phyloP scores from a whole-genome alignment of 169 alveolate genomes.

The Cryptosporidium felis region DNA sequence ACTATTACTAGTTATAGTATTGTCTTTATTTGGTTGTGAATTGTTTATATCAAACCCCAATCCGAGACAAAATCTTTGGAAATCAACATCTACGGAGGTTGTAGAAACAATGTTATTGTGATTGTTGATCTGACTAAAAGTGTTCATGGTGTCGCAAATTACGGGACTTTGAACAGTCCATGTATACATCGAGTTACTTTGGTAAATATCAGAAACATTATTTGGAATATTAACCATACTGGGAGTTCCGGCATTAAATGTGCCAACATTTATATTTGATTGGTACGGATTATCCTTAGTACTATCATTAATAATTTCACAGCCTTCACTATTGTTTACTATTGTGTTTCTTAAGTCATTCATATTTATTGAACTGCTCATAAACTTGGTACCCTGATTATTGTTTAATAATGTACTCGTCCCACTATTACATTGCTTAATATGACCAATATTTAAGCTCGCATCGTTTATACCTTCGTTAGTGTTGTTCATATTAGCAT shows the following conservation, averaged over 20 bases:
- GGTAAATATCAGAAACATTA: slow-evolving; percentile 47
- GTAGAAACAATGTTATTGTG: neutral
- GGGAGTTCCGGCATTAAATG: neutral
- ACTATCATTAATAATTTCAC: slow-evolving; percentile 12
- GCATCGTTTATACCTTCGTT: neutral
- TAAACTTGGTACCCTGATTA: neutral
- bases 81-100: slow-evolving; percentile 62
- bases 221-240: neutral
- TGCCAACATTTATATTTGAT: slow-evolving; percentile 10
- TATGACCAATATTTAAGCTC: slow-evolving; percentile 1
- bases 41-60: slow-evolving; percentile 48
- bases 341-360: neutral
- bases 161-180: slow-evolving; percentile 68
- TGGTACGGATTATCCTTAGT: slow-evolving; percentile 23
- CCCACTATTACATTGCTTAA: neutral
- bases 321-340: neutral
- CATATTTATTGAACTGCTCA: neutral
- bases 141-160: slow-evolving; percentile 12
- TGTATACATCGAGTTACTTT: slow-evolving; percentile 63
- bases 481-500: slow-evolving; percentile 1
- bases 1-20: too few species aligned
- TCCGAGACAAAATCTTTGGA: slow-evolving; percentile 66
- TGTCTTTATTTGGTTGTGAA: too few species aligned
- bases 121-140: slow-evolving; percentile 35
- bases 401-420: neutral